Conservation (phyloP, 2,329 filamentous ascomycete genomes). For the Fusarium camptoceras region DNA sequence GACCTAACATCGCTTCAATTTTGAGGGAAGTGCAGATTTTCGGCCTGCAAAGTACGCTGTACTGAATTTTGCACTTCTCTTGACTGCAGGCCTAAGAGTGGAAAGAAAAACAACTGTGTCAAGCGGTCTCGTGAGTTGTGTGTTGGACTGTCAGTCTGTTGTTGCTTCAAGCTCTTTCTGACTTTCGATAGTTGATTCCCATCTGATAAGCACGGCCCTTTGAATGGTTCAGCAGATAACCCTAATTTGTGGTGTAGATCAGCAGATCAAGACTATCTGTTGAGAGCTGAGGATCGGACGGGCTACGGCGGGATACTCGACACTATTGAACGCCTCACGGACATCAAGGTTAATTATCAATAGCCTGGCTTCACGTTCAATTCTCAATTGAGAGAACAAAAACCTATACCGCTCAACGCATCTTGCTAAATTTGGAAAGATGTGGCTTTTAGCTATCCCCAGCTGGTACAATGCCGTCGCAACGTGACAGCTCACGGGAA, state of each 20-base stretch:
- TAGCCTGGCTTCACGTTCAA: background rate
- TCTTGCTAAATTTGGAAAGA: background rate
- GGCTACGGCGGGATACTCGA: background rate
- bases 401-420: rapidly evolving
- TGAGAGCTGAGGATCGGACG: background rate
- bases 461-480: background rate
- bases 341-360: background rate
- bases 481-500: background rate
- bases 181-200: background rate
- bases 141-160: background rate
- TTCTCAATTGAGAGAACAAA: background rate
- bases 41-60: background rate
- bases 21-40: background rate
- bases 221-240: background rate
- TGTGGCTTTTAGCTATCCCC: background rate
- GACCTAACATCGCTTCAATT: background rate
- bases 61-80: background rate
- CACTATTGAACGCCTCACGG: background rate
- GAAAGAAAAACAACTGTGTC: background rate
- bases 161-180: background rate
- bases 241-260: background rate
- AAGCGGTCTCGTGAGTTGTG: background rate
- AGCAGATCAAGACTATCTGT: background rate
- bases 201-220: background rate
- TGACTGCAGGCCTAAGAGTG: background rate